These are phyloP conservation scores for Trametes elegans DNA, from an alignment of 768 basidiomycete species.

Conservation along the genomic window DNA sequence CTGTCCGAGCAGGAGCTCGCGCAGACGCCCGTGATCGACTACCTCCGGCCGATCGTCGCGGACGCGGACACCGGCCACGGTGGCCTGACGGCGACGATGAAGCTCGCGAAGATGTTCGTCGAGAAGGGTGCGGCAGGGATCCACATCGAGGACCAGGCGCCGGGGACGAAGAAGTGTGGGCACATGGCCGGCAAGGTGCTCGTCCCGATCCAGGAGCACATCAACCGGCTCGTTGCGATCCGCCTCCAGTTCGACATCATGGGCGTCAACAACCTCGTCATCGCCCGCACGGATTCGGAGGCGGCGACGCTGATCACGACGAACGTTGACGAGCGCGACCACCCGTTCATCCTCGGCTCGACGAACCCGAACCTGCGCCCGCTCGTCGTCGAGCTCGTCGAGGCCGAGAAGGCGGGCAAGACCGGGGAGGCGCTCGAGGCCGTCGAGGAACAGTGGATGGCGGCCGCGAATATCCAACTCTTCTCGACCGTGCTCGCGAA, in stretches of 20 bases:
- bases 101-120: slow-evolving; percentile 97
- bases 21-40: slow-evolving; percentile 74
- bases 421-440: slow-evolving; percentile 78
- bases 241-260: slow-evolving; percentile 97
- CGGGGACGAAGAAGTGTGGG: slow-evolving; percentile 95
- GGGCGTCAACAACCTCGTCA: slow-evolving; percentile 92
- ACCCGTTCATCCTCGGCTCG: slow-evolving; percentile 91
- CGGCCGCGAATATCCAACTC: slow-evolving; percentile 72
- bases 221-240: slow-evolving; percentile 96
- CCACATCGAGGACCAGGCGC: slow-evolving; percentile 97
- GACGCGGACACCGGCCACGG: slow-evolving; percentile 99
- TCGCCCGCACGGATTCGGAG: slow-evolving; percentile 96
- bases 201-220: slow-evolving; percentile 96
- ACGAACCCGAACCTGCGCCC: slow-evolving; percentile 73
- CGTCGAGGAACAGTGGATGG: slow-evolving; percentile 87
- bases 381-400: slow-evolving; percentile 76
- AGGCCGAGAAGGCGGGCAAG: slow-evolving; percentile 81
- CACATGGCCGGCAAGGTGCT: slow-evolving; percentile 97
- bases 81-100: slow-evolving; percentile 97
- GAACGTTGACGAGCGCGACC: slow-evolving; percentile 97
- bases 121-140: slow-evolving; percentile 98
- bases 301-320: slow-evolving; percentile 96
- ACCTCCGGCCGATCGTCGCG: slow-evolving; percentile 91
- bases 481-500: slow-evolving; percentile 72
- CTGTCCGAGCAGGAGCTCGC: slow-evolving; percentile 71